Base-by-base conservation (phyloP, 805 yeast species). In the Candida vaughaniae region DNA sequence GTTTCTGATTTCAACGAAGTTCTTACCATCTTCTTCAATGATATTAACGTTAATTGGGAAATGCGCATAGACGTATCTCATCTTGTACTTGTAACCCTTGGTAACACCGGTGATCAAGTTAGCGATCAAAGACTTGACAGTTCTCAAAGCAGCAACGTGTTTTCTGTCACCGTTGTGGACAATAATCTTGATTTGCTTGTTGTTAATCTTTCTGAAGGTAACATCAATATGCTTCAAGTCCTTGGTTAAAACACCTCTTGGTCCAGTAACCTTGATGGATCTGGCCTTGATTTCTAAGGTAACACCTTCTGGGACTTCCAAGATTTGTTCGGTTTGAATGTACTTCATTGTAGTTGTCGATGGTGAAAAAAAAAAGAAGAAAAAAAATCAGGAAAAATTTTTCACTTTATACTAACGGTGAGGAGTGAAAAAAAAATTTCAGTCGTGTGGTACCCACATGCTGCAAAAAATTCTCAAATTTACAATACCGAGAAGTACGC, bases 41-140 rank as follows among this genome's bases (percentile, higher is more conserved):
- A 89, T 71, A 80, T 90, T 91, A 57, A 93, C 96, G 77, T 93
- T 93, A 77, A 95, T 93, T 72, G 99, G 99, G 96, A 93, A 93
- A 87, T 93, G 99, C 83, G 99, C 99, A 70, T 91, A 95, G 52
- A 93, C 99, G 73, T 88, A 90, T 82, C 98, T 89, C 97, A 93
- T 85, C 86, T 93, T 93, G 93, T 93, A 93, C 77, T 86, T 82
- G 95, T 76, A 91, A 75, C 98, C 99, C 79, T 82, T 82, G 71
- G 99, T 93, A 69, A 93, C 99, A 85, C 99, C 99, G 56, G 85
- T 86, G 75, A 93, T 72, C 82, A 93, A 74, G 86, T 93, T 93
- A 67, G 87, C 67, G 62, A 93, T 79, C 69, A 93, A 77, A 53
- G 98, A 87, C 78, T 88, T 90, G 72, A 93, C 98, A 49, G 99